Evolutionary conservation across 2,329 filamentous ascomycete species (phyloP).

Genomic region (Raffaelea arxii): DNA sequence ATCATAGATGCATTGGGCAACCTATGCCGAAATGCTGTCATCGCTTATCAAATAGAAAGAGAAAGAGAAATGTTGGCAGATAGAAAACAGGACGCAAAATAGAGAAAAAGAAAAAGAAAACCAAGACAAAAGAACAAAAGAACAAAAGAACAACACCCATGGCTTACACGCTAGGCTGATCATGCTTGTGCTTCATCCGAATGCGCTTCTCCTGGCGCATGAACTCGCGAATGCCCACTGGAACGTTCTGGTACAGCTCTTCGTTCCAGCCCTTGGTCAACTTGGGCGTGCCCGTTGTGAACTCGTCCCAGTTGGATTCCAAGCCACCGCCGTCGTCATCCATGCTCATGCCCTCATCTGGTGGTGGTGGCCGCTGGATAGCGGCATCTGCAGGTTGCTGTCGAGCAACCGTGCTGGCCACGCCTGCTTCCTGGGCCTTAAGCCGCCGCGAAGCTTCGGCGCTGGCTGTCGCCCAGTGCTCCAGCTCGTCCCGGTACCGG

Average conservation of each 20-base stretch:
- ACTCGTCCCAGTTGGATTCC: conserved; percentile 52
- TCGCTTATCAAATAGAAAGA: no score
- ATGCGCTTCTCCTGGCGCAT: conserved; percentile 94
- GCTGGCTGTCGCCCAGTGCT: conserved; percentile 67
- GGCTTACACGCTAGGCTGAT: no score
- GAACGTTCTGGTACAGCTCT: conserved; percentile 69
- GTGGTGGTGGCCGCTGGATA: conserved; percentile 20
- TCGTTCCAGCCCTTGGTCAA: conserved; percentile 36
- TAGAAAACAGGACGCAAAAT: no score
- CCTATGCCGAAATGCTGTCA: no score
- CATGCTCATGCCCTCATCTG: conserved; percentile 42
- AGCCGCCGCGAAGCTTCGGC: conserved; percentile 51
- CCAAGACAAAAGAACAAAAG: not conserved
- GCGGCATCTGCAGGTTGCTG: not conserved
- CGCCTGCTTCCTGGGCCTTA: conserved; percentile 23
- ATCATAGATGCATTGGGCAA: no score
- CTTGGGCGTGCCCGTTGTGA: conserved; percentile 16
- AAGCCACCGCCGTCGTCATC: conserved; percentile 75
- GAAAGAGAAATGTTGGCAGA: no score
- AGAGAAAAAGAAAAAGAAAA: no score
- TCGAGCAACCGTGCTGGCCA: conserved; percentile 1
- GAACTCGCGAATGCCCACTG: conserved; percentile 89
- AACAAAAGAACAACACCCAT: not conserved
- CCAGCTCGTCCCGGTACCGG: conserved; percentile 79
- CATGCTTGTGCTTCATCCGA: conserved; percentile 61